Base-by-base conservation (phyloP, 2,329 filamentous ascomycete genomes). In the Cercospora sojina region DNA sequence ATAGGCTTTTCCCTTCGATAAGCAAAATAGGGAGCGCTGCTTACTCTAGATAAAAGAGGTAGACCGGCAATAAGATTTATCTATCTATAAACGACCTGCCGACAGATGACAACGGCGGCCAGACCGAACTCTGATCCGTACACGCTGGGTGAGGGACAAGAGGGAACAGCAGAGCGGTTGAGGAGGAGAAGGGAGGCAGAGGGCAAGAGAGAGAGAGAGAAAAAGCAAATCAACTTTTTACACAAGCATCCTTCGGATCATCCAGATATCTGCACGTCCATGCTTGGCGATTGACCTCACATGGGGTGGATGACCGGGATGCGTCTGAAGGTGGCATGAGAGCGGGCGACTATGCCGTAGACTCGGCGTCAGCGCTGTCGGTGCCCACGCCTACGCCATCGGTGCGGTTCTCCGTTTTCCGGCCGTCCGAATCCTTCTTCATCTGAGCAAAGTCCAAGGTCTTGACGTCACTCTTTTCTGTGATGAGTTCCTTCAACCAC, bases 401-500 rank as follows among this genome's bases (percentile, higher is more conserved):
- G 47, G 68, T 74, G 59, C 72, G 71, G 63, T 67, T 69, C 53
- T 73, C 72, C n/a, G 43, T 69, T 74, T 70, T 77, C 71, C 71
- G 68, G 67, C 73, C 71, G 63, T 73, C 72, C n/a, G 62, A 56
- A 63, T 71, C 71, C 20, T 62, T 51, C 62, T 62, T 67, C 55
- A 73, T 68, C 57, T 72, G 66, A 29, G 67, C 70, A 41, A 62
- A 62, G 47, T 72, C 72, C 13, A 71, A 59, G 27, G 67, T 69
- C 67, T 73, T 74, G 64, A 67, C 72, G 59, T 79, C 78, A 65
- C 76, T 80, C 79, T 83, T 84, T 73, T 84, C 82, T 0, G 81
- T 83, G 71, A 84, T 83, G 58, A 84, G 77, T 27, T 79, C 79
- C 77, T 83, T 84, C 49, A 84, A 76, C 83, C 82, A 84, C 66